These are phyloP conservation scores for Candida sp. DNA, from an alignment of 1,139 yeast genomes.

Conservation along the genomic window DNA sequence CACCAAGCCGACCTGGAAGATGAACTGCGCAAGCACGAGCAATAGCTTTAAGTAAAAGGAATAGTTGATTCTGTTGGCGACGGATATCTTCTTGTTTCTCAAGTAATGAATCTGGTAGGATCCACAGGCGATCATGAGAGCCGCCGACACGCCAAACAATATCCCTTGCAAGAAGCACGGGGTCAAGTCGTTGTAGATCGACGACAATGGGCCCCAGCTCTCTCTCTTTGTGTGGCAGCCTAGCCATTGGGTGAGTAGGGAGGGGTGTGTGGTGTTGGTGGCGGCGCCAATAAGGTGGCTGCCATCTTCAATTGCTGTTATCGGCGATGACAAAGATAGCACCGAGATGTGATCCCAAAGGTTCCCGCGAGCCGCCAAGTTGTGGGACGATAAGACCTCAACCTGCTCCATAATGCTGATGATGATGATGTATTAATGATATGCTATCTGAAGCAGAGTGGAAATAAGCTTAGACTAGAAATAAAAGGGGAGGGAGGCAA, in stretches of 20 bases:
- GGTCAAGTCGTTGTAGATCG: conserved; percentile 66
- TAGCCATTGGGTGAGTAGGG: conserved; percentile 14
- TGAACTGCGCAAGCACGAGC: conserved; percentile 45
- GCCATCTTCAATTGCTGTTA: not conserved
- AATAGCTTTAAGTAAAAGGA: conserved; percentile 46
- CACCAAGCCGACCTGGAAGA: conserved; percentile 30
- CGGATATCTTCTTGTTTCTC: conserved; percentile 32
- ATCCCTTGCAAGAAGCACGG: conserved; percentile 85
- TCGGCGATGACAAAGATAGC: conserved; percentile 1
- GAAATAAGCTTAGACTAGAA: too few relatives aligned
- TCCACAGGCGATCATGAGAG: conserved; percentile 61
- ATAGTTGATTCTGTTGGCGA: conserved; percentile 41
- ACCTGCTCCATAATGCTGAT: conserved; percentile 15
- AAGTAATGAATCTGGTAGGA: conserved; percentile 40
- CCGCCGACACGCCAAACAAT: conserved; percentile 53
- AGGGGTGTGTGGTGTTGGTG: not conserved
- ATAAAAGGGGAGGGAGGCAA: not conserved
- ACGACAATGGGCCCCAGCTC: conserved; percentile 80
- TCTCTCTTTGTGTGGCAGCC: conserved; percentile 33
- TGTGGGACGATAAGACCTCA: conserved; percentile 10
- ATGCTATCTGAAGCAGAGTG: too few relatives aligned
- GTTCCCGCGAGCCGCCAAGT: conserved; percentile 12
- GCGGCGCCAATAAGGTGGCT: not conserved
- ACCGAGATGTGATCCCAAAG: conserved; percentile 12
- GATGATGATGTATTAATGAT: too few relatives aligned